Evolutionary conservation across 192 early-diverging fungal genomes (phyloP), one percentile per base, ranked within the genome.

Genomic region (Cladochytrium replicatum): DNA sequence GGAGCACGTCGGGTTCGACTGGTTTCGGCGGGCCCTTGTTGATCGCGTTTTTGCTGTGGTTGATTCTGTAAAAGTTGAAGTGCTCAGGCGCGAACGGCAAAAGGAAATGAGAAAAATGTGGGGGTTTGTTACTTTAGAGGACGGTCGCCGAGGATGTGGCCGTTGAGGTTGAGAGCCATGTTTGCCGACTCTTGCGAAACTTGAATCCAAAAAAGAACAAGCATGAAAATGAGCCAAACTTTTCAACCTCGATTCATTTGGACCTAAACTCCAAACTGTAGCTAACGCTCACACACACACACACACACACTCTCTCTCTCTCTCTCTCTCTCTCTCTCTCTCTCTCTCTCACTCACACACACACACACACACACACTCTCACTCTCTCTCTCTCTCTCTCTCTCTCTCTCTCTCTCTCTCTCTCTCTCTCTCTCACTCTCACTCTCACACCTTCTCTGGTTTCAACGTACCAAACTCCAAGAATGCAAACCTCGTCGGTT

Each of bases 11-110:
- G 21, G 51, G 41, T 11, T 59, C 39, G 50, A 71, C 66, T 6
- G 49, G 52, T 34, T 63, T 63, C 26, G 63, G 63, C 22, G 67
- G 63, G 5, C 64, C 56, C 41, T 87, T 87, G 48, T 79, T 84
- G 44, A 87, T 87, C 0, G 83, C 72, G 49, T 84, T 85, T 55
- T 85, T 87, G 5, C 82, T 81, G 50, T 75, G 80, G 39, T 84
- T 85, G 5, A 87, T 82, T 52, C 72, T 77, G 30, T 19, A 9
- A 17, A 15, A 15, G 11, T 25, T 22, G 22, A 48, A 47, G 26
- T 31, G 43, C 29, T 17, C 31, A 29, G 38, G 22, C 15, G 30
- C 9, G 15, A 57, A 50, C 21, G 24, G 5, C 30, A 63, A 13
- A 9, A 6, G 11, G 31, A 29, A 7, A 21, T 17, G 5, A 67